phyloP scores from a whole-genome alignment of 371 early-diverging fungal genomes.

The Mucor plumbeus region DNA sequence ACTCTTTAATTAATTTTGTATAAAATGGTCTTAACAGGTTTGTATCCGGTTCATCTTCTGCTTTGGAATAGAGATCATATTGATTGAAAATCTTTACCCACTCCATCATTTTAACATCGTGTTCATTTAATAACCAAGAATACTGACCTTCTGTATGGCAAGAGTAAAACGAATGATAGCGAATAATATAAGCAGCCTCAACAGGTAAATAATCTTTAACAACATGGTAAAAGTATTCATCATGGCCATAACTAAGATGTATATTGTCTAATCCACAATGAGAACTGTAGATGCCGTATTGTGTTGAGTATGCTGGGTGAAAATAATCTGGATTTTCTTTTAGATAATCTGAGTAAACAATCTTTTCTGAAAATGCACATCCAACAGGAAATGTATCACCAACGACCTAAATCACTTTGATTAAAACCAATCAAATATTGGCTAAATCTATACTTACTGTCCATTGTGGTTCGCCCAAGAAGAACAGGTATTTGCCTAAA shows the following conservation, averaged over 20 bases:
- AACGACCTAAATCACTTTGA: slow-evolving; percentile 28
- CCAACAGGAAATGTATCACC: slow-evolving; percentile 63
- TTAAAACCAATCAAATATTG: too few species aligned
- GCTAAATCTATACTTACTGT: slow-evolving; percentile 35
- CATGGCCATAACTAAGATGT: slow-evolving; percentile 63
- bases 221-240: slow-evolving; percentile 64
- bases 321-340: slow-evolving; percentile 50
- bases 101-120: slow-evolving; percentile 54
- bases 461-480: slow-evolving; percentile 62
- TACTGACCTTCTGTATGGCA: slow-evolving; percentile 58
- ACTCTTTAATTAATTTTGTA: slow-evolving; percentile 54
- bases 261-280: slow-evolving; percentile 59
- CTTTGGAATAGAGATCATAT: slow-evolving; percentile 65
- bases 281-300: slow-evolving; percentile 58
- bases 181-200: slow-evolving; percentile 56
- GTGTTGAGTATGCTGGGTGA: slow-evolving; percentile 40
- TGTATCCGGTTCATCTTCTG: slow-evolving; percentile 43
- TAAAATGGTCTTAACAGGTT: slow-evolving; percentile 53
- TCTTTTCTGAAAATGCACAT: slow-evolving; percentile 44
- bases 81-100: slow-evolving; percentile 61
- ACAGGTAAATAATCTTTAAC: slow-evolving; percentile 55
- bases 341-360: slow-evolving; percentile 54
- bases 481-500: slow-evolving; percentile 58
- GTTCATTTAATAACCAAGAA: slow-evolving; percentile 49
- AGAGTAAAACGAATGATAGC: slow-evolving; percentile 65